These are phyloP conservation scores for Sistotremastrum suecicum DNA, from an alignment of 768 basidiomycete genomes.

Conservation along the genomic window DNA sequence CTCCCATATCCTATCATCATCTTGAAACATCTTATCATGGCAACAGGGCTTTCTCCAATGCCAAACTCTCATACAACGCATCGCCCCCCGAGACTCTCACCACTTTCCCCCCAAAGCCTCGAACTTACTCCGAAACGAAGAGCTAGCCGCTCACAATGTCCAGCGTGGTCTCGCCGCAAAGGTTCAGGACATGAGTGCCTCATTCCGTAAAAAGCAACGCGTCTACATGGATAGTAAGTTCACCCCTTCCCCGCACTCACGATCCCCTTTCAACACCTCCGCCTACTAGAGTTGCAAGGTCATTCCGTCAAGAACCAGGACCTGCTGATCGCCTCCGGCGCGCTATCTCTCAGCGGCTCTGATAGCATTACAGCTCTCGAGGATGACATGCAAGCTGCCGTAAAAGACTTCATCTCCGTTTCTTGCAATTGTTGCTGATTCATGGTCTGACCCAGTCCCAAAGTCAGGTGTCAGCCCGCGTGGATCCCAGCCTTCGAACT, in stretches of 20 bases:
- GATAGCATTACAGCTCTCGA: conserved; percentile 77
- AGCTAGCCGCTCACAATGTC: conserved; percentile 77
- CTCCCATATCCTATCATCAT: not conserved
- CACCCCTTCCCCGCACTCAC: conserved; percentile 2
- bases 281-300: conserved; percentile 69
- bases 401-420: conserved; percentile 24
- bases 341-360: conserved; percentile 65
- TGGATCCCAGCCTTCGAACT: conserved; percentile 26
- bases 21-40: conserved; percentile 2
- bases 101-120: conserved; percentile 44
- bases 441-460: conserved; percentile 27
- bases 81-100: conserved; percentile 44
- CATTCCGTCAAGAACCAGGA: conserved; percentile 98
- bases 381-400: conserved; percentile 81
- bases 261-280: conserved; percentile 7
- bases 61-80: conserved; percentile 57
- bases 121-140: conserved; percentile 33
- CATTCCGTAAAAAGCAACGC: conserved; percentile 94
- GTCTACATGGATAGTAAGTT: conserved; percentile 95
- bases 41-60: conserved; percentile 48
- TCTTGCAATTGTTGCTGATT: not conserved
- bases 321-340: conserved; percentile 79
- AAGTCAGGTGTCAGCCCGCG: conserved; percentile 18
- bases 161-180: conserved; percentile 94
- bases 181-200: conserved; percentile 82